Evolutionary conservation across 2,329 filamentous ascomycete species (phyloP).

Genomic region (Fusarium illudens): DNA sequence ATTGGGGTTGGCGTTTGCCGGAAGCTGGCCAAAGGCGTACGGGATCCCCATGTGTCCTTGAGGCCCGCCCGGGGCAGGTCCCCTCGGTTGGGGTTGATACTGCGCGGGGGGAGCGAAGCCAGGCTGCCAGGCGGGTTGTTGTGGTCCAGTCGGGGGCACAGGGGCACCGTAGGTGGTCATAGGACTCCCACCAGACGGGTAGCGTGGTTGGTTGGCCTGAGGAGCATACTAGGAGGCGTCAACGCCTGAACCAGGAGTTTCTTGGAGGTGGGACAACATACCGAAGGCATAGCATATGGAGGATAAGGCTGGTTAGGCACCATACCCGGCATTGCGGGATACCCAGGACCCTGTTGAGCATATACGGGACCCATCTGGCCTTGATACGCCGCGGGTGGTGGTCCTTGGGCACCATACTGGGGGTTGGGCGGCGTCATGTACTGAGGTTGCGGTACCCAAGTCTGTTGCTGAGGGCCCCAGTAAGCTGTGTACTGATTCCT

Average conservation of each 20-base stretch:
- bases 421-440: constrained; percentile 58
- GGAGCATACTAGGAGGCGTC: constrained; percentile 43
- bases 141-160: constrained; percentile 41
- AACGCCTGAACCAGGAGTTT: background rate
- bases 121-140: constrained; percentile 51
- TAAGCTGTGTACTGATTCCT: constrained; percentile 75
- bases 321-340: constrained; percentile 55
- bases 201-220: constrained; percentile 45
- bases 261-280: constrained; percentile 46
- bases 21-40: constrained; percentile 83
- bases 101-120: constrained; percentile 44
- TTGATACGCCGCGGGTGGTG: constrained; percentile 53
- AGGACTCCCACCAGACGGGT: constrained; percentile 47
- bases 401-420: constrained; percentile 54
- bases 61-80: constrained; percentile 44
- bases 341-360: constrained; percentile 53
- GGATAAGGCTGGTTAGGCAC: constrained; percentile 54
- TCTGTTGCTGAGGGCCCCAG: constrained; percentile 67
- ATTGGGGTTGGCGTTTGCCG: constrained; percentile 72
- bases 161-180: constrained; percentile 50
- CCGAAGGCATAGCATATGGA: constrained; percentile 58
- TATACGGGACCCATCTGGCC: constrained; percentile 59
- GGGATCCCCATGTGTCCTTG: constrained; percentile 52
- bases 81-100: constrained; percentile 44
- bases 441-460: constrained; percentile 65